Evolutionary conservation across 345 rosid species (phyloP), one percentile per base, ranked within the genome.

Genomic region (Clausena lansium): DNA sequence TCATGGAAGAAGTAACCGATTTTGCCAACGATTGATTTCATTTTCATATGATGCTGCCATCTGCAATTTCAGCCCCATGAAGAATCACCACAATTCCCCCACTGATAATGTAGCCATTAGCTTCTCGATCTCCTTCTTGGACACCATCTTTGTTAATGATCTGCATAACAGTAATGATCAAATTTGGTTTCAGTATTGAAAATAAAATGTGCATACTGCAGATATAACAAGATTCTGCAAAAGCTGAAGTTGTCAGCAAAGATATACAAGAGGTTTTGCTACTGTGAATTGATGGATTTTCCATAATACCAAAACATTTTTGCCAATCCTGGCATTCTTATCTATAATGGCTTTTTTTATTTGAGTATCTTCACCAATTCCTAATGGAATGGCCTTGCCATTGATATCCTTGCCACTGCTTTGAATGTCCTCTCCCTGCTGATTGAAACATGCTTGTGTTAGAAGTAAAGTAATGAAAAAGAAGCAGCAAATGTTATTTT

Each of bases 241-340:
- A 45, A 45, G 17, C 17, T 45, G 50, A 45, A 52, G 57, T 17
- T 52, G 57, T 17, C 57, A 52, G n/a, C 57, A 52, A 52, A 15
- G 57, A 45, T 45, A 5, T 45, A 45, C 15, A 13, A 3, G 17
- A 45, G 17, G 17, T 45, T 45, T 45, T 45, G 50, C 50, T 45
- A 13, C 5, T 45, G 50, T 3, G 17, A 45, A 45, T 45, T 45
- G 76, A 72, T 57, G 50, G 47, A 38, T 55, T 61, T 4, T 17
- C 38, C 76, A 54, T 45, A 45, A 45, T 80, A 89, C 93, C 91
- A 61, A 75, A 3, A 87, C 97, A 81, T 90, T 89, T 85, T 80
- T 87, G 76, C 97, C 98, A 75, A 93, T 91, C 77, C 93, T 89
- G 7, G 93, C 97, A 76, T 94, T 92, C 71, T 91, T 94, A 80